Evolutionary conservation across 2,329 filamentous ascomycete species (phyloP), one percentile per base, ranked within the genome.

Genomic region (Pseudogymnoascus sp.): DNA sequence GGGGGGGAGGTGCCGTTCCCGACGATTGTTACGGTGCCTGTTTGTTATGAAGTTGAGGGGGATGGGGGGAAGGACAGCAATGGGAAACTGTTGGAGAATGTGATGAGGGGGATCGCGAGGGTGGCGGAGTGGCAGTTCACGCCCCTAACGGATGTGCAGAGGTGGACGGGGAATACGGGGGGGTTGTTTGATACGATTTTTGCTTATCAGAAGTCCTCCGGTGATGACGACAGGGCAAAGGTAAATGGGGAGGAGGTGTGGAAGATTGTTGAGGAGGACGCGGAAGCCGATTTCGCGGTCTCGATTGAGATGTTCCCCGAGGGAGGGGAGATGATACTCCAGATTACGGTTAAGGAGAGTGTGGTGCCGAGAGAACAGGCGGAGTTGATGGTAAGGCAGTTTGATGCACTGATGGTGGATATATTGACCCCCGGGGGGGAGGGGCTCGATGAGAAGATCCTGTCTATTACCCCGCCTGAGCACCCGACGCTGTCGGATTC

Each of bases 141-240:
- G 0, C 85, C 91, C 0, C 78, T 96, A 5, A 79, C 82, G 2
- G 83, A 85, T 31, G 87, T 96, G 8, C 90, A 96, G 69, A 85
- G 82, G 60, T 88, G 87, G 81, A 80, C 90, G 16, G 87, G 86
- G 0, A 78, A 87, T 0, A 84, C 88, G 23, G 81, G 84, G 5
- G 78, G 82, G 0, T 78, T 95, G 0, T 96, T 97, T 68, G 92
- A 97, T 70, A 93, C 91, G 0, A 79, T 97, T 1, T 85, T 97
- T 64, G 89, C 91, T 0, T 93, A 92, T 70, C 93, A 96, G 70
- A 90, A 89, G 67, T 79, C 64, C 67, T 75, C 61, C 16, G 1
- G 11, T 6, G 4, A 11, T 38, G 10, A 12, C 2, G 7, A 8
- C 3, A 11, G 8, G 5, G 37, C 4, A 1, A 67, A 37, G 62